Evolutionary conservation across 345 rosid species (phyloP).

Genomic region (Eucalyptus cloeziana): DNA sequence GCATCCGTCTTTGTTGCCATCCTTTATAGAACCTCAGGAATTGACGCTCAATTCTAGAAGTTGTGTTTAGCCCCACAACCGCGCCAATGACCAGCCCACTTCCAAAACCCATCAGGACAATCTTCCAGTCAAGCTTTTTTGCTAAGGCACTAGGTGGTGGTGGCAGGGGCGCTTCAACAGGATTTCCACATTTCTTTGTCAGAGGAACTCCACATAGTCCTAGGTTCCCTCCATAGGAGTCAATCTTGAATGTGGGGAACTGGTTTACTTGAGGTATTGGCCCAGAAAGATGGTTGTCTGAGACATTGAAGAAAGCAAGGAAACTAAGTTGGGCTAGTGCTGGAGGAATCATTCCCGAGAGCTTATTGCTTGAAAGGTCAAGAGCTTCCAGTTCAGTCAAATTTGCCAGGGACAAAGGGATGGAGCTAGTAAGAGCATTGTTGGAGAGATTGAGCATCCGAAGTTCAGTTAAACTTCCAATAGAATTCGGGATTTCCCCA

Average conservation of each 20-base stretch:
- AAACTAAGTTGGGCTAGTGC: not conserved
- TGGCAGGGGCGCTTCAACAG: not conserved
- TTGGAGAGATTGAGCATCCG: not conserved
- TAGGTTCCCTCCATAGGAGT: not conserved
- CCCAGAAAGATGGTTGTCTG: not conserved
- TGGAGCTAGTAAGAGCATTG: not conserved
- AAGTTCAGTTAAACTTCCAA: too few species aligned
- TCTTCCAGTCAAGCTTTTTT: not conserved
- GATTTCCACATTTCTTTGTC: not conserved
- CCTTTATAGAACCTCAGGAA: not conserved
- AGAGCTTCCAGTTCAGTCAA: not conserved
- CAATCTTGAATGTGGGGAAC: not conserved
- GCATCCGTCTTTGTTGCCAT: not conserved
- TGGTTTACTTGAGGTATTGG: not conserved
- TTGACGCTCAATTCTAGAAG: not conserved
- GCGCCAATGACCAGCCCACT: not conserved
- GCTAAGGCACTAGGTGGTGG: not conserved
- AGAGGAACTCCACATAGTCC: not conserved
- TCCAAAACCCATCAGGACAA: not conserved
- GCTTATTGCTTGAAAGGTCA: not conserved
- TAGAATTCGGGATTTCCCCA: too few species aligned
- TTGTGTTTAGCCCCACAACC: not conserved
- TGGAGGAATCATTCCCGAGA: slow-evolving; percentile 1
- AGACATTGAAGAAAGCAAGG: not conserved
- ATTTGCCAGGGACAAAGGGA: not conserved